Base-by-base conservation (phyloP, 768 basidiomycete species). In the Boletus sp. region DNA sequence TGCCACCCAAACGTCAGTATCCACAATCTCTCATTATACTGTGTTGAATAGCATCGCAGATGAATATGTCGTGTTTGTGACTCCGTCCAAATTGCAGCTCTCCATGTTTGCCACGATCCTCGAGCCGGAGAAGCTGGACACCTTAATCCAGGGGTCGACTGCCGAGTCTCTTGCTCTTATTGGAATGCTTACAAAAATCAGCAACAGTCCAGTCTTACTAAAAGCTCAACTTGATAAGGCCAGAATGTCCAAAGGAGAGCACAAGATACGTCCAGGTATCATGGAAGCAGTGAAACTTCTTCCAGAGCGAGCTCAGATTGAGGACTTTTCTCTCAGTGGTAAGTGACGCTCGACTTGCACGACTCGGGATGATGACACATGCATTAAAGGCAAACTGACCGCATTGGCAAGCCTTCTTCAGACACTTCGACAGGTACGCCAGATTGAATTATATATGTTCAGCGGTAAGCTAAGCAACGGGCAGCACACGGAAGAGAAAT, bases 11-110 rank as follows among this genome's bases (percentile, higher is more conserved):
- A 77, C 78, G 95, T 97, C 55, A 57, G 87, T 71, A 35, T 18
- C 28, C 17, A 32, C 36, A 35, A 30, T 52, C 37, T 30, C 41
- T 11, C 28, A 7, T 15, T 30, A 17, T 40, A 57, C 30, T 59
- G 39, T 33, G 4, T 29, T 61, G 41, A 57, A 42, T 44, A 17
- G 20, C 17, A 29, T 42, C 9, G 8, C 60, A 98, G 96, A 91
- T 67, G 97, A 99, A 84, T 98, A 96, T 68, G 90, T 96, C n/a
- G 86, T 98, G n/a, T 98, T 98, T 70, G 80, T 97, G 32, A 86
- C 86, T 6, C 96, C 97, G 0, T 94, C 94, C 1, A 48, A 73
- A n/a, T 74, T 97, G 17, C 96, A 99, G 64, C 71, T 91, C 7
- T 77, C 82, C 12, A 87, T 98, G 64, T 93, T 94, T 65, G 75